Evolutionary conservation across 2,329 filamentous ascomycete genomes (phyloP), one percentile per base, ranked within the genome.

Genomic region (Arthroderma uncinatum): DNA sequence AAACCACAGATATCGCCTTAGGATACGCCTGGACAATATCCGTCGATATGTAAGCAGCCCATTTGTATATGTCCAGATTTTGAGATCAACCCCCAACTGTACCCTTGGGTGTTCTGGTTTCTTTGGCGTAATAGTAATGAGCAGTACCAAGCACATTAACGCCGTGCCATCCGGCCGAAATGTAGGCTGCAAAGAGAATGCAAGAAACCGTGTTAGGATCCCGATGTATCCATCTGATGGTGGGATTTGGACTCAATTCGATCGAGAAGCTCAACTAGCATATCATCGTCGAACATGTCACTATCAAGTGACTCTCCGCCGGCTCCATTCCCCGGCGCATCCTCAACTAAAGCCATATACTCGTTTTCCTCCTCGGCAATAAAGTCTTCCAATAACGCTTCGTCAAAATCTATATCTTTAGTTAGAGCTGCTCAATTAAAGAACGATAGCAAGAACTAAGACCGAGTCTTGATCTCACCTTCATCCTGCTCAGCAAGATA

Each of bases 191-290:
- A n/a, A 39, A 57, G 14, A 25, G 40, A 33, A 30, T 12, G 5
- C 8, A 10, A 16, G 14, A 16, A 36, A 52, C 30, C 6, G 42
- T 4, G 12, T 21, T 53, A 54, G 16, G 61, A 58, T 40, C 60
- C 50, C n/a, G 70, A 72, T 66, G 71, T 71, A 59, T 74, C 72
- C 69, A 74, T 73, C 57, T 69, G 68, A 58, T 70, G 67, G 50
- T 62, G 60, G 25, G 61, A 39, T 16, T 58, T 16, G 12, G 40
- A 36, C 36, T 64, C 58, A 3, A 78, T 73, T 59, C 77, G 71
- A n/a, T 79, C 75, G 54, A 82, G 69, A 37, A 87, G 67, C 62
- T 88, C 82, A 74, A 82, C 80, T 67, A 95, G 83, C 36, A 39
- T 39, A 14, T 53, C 50, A 23, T 16, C 50, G 23, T 50, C n/a